Evolutionary conservation across 2,329 filamentous ascomycete genomes (phyloP), one percentile per base, ranked within the genome.

Genomic region (Zasmidium cellare): DNA sequence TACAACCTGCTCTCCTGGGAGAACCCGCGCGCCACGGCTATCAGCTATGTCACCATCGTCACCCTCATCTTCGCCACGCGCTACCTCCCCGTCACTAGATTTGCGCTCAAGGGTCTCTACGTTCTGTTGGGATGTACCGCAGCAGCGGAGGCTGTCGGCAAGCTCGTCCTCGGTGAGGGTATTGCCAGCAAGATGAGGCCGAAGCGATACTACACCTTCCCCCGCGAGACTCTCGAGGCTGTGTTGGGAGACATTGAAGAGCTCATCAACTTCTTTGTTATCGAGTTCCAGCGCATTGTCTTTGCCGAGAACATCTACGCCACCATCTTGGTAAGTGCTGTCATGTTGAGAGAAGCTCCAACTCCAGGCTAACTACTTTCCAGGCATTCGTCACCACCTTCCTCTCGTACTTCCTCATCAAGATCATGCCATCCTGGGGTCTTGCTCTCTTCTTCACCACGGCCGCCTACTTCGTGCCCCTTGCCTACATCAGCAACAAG

Each of bases 1-100:
- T 87, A 87, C 74, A 84, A 82, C 66, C 78, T 87, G 49, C 72
- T 88, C 67, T 87, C 84, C 77, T 87, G 85, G 85, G 83, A 86
- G 74, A 85, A 86, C 75, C 84, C 85, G 57, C 81, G 84, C 68
- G 84, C 84, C 45, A 87, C 85, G 61, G 82, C 80, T 62, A 81
- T 85, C 70, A 83, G 83, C 63, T 88, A 83, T 70, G 79, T 76
- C 56, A 76, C 76, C 57, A 79, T 81, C 55, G 74, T 87, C 62
- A 65, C 77, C 65, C 80, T 85, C 74, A 87, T 88, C 73, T 83
- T 88, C 73, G 81, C 83, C 64, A 79, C 78, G 62, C 84, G 85
- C 70, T 88, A 86, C 72, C 76, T 87, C 38, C 84, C 85, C 60
- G 76, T 87, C 59, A 76, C 85, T 59, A 82, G 83, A 68, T 87